phyloP scores from a whole-genome alignment of 1,284 basidiomycete genomes.

The Moesziomyces parantarcticus region DNA sequence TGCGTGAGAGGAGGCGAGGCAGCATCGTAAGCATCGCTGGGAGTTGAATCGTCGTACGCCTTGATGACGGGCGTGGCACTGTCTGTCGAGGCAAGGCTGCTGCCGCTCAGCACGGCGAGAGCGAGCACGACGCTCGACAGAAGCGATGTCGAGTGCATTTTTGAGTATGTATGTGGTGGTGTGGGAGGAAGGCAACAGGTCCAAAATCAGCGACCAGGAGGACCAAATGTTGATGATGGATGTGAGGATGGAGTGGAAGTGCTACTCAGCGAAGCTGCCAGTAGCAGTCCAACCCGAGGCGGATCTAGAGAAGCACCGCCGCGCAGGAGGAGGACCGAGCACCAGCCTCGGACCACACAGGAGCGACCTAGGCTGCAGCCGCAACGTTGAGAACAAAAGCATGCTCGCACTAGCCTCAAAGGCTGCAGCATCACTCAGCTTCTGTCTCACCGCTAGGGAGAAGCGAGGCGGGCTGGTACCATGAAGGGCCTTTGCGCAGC shows the following conservation, averaged over 20 bases:
- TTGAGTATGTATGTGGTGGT: background rate
- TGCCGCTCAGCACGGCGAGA: constrained; percentile 1
- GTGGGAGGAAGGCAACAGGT: background rate
- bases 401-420: too few species aligned
- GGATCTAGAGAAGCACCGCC: too few species aligned
- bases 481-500: too few species aligned
- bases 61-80: constrained; percentile 4
- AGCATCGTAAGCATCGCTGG: constrained; percentile 11
- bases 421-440: too few species aligned
- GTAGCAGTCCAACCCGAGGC: too few species aligned
- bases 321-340: too few species aligned
- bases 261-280: too few species aligned
- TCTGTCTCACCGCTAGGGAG: too few species aligned
- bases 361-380: too few species aligned
- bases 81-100: constrained; percentile 1
- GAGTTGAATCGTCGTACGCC: background rate
- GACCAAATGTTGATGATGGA: background rate
- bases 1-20: constrained; percentile 13
- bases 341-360: too few species aligned
- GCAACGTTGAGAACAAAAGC: too few species aligned
- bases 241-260: background rate
- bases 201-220: background rate
- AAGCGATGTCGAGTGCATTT: constrained; percentile 14
- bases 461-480: too few species aligned
- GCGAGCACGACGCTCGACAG: constrained; percentile 15